Evolutionary conservation across 768 basidiomycete species (phyloP), one percentile per base, ranked within the genome.

Genomic region (Auriscalpium vulgare): DNA sequence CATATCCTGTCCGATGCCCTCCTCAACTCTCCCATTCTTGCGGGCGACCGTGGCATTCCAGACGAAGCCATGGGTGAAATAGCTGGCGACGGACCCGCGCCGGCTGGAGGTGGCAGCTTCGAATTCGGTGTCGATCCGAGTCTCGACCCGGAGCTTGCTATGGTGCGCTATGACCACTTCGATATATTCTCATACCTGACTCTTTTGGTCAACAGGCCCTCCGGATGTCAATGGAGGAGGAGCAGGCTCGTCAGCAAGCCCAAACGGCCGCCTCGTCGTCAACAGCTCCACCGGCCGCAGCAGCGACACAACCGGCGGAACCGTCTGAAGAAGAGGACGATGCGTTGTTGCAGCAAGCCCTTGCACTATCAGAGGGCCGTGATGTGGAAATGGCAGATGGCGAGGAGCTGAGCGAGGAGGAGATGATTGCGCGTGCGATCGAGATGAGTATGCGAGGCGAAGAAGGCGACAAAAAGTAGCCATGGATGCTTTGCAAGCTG

Each of bases 191-290:
- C 44, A 6, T 49, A 8, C n/a, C 36, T 56, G n/a, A 19, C 45
- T 36, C 40, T 45, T 4, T 47, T 61, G 34, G 58, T 53, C 5
- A 34, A 44, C 62, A 97, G 95, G 95, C 94, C 10, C 80, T 99
- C 44, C 88, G 95, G 37, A 91, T 98, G 90, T 97, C 95, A 1
- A 84, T 98, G 80, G 91, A 95, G 73, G 94, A 97, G 67, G 92
- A 93, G 51, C 84, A 86, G 65, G 91, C 91, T 16, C 85, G 94
- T 10, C 76, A 81, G 76, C 74, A 80, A 16, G 73, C 69, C 0
- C 45, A 68, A 1, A 47, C 69, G 4, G 54, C 61, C 0, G 53
- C 71, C 14, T 56, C 67, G 10, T 48, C 68, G 21, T 51, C 65
- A 59, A 55, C 76, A n/a, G 65, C 74, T 13, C 58, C 74, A 9